Evolutionary conservation across 2,329 filamentous ascomycete genomes (phyloP), one percentile per base, ranked within the genome.

Genomic region (Cytospora schulzeri): DNA sequence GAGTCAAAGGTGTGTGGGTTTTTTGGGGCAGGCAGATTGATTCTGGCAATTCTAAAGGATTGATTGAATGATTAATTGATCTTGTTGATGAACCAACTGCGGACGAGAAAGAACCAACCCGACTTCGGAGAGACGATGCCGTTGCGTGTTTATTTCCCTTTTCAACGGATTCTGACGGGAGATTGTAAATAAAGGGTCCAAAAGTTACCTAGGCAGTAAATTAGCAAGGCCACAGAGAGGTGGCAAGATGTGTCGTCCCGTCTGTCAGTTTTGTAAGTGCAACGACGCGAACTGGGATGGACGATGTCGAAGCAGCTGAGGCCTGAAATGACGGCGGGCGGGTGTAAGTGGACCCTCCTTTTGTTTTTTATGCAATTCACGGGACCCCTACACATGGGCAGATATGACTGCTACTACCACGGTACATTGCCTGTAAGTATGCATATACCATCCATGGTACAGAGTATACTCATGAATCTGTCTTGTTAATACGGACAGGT

Each of bases 91-190:
- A 65, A 51, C 45, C 53, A 51, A 57, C 53, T 48, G 54, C 52
- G 19, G 52, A 41, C 29, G 22, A 38, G 51, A 57, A 15, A 57
- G 11, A 55, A 31, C 58, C 31, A 57, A 53, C 58, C 41, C 53
- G 53, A 61, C 59, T 35, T 61, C 59, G 59, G 59, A 61, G 54
- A 61, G 59, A 61, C 59, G 60, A 62, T 35, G 60, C 50, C 52
- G 52, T 55, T 45, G 54, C 52, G 55, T 56, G 38, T 33, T 50
- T 62, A 45, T 45, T 62, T 50, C 52, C 41, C 52, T 56, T 54
- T 56, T 45, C 52, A 38, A 62, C 24, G 38, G 50, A 48, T 48
- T n/a, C n/a, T 48, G 45, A 24, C 7, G 45, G 45, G 45, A 48
- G 45, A 48, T 48, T 48, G 45, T 48, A 45, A 45, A n/a, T 24